A percentile compares a stretch with the other conserved stretches of the same genome.
These are phyloP conservation scores for Pleurotus salmoneostramineus DNA, from an alignment of 768 basidiomycete species.

Conservation along the genomic window DNA sequence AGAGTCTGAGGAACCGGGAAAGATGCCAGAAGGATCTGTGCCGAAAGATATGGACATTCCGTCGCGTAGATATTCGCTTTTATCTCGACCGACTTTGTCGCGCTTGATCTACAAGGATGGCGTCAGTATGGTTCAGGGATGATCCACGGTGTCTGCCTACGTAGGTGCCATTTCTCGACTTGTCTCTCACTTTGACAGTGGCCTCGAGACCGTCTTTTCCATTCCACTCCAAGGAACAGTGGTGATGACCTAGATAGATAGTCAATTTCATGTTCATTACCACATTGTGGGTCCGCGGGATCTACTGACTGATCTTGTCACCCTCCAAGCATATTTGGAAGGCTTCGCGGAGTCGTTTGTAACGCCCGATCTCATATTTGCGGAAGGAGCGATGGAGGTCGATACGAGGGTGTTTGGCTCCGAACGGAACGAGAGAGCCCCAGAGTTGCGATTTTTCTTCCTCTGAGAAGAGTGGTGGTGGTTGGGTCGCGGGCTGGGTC, in stretches of 20 bases:
- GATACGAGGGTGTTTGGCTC: slow-evolving; percentile 43
- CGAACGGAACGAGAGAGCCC: slow-evolving; percentile 71
- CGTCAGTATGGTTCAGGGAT: background rate
- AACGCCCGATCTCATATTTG: slow-evolving; percentile 44
- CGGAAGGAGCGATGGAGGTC: slow-evolving; percentile 55
- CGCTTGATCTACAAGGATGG: slow-evolving; percentile 55
- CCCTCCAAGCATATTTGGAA: background rate
- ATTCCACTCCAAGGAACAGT: slow-evolving; percentile 62
- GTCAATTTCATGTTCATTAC: background rate
- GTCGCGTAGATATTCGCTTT: slow-evolving; percentile 55
- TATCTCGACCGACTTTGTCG: slow-evolving; percentile 52
- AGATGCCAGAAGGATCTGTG: slow-evolving; percentile 29
- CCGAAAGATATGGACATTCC: slow-evolving; percentile 92
- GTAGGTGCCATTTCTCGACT: slow-evolving; percentile 73
- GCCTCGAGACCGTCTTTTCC: slow-evolving; percentile 35
- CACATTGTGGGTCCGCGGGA: background rate
- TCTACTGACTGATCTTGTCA: slow-evolving; percentile 66
- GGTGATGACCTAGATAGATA: slow-evolving; percentile 43
- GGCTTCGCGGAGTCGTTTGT: slow-evolving; percentile 33
- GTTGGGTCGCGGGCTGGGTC: slow-evolving; percentile 42
- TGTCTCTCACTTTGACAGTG: slow-evolving; percentile 47
- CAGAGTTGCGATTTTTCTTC: slow-evolving; percentile 46
- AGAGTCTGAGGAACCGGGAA: slow-evolving; percentile 21
- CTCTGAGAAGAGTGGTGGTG: slow-evolving; percentile 30
- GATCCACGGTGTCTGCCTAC: slow-evolving; percentile 30